Percentiles rank a stretch among this genome's conserved stretches.
phyloP scores from a whole-genome alignment of 1,284 basidiomycete genomes.

The Heterobasidion parviporum region DNA sequence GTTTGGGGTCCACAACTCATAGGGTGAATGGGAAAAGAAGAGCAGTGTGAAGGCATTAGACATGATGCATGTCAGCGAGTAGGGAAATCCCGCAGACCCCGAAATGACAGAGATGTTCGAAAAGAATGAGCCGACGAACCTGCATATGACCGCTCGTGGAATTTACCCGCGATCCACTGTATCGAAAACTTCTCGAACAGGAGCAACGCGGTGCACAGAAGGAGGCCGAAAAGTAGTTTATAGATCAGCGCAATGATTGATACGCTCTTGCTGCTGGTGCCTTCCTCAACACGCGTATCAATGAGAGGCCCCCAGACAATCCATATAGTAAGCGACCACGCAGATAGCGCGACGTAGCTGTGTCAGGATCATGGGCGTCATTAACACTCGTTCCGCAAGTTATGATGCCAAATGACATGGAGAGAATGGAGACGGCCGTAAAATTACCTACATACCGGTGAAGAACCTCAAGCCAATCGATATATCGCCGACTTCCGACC shows the following conservation, averaged over 20 bases:
- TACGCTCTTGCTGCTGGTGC: slow-evolving; percentile 12
- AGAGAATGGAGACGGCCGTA: background rate
- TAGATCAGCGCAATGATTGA: slow-evolving; percentile 42
- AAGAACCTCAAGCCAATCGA: slow-evolving; percentile 68
- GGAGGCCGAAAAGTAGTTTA: slow-evolving; percentile 69
- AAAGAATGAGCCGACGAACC: slow-evolving; percentile 28
- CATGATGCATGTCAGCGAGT: no score
- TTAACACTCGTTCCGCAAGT: background rate
- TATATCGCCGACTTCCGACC: slow-evolving; percentile 61
- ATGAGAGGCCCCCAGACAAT: slow-evolving; percentile 66
- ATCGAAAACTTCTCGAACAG: slow-evolving; percentile 82
- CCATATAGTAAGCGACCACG: slow-evolving; percentile 65
- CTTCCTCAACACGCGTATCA: slow-evolving; percentile 29
- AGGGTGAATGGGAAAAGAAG: background rate
- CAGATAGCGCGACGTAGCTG: slow-evolving; percentile 67
- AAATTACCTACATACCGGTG: slow-evolving; percentile 37
- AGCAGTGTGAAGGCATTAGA: background rate
- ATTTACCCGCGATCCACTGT: slow-evolving; percentile 80
- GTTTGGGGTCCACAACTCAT: background rate
- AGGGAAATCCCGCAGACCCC: no score
- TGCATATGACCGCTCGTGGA: slow-evolving; percentile 85
- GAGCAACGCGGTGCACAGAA: slow-evolving; percentile 66
- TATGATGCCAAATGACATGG: slow-evolving; percentile 1
- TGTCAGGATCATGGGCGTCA: background rate
- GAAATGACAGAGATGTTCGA: background rate